Percentiles rank a stretch among this genome's conserved stretches.
These are phyloP conservation scores for Dictyophora rubrovolvata DNA, from an alignment of 768 basidiomycete genomes.

Conservation along the genomic window DNA sequence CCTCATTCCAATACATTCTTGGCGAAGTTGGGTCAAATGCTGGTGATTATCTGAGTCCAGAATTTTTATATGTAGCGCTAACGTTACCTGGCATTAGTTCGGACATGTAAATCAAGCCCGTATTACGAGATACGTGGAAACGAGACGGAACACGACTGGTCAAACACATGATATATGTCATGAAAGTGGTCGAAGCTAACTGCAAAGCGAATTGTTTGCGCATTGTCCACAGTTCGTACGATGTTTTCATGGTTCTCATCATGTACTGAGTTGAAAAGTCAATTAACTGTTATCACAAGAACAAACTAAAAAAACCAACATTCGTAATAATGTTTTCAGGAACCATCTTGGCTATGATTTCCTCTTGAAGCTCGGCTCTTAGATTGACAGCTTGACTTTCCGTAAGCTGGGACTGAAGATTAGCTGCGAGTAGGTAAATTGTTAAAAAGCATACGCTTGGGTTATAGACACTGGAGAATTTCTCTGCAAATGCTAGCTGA, in stretches of 20 bases:
- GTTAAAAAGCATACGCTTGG: not conserved
- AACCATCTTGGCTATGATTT: conserved; percentile 76
- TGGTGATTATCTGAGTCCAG: conserved; percentile 7
- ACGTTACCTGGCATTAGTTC: conserved; percentile 75
- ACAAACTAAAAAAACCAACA: conserved; percentile 30
- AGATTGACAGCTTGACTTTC: conserved; percentile 44
- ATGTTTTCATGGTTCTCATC: conserved; percentile 70
- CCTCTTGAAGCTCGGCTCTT: conserved; percentile 82
- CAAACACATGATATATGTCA: conserved; percentile 81
- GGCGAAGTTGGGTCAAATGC: conserved; percentile 34
- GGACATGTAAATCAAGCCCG: conserved; percentile 86
- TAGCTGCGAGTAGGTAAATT: not conserved
- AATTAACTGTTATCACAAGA: not conserved
- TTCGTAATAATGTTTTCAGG: conserved; percentile 80
- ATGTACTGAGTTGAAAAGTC: conserved; percentile 62
- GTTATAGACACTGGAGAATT: conserved; percentile 49
- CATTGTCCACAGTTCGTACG: conserved; percentile 90
- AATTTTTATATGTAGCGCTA: not conserved
- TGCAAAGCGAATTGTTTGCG: conserved; percentile 94
- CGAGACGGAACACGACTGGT: conserved; percentile 75
- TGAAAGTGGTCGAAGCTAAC: conserved; percentile 79
- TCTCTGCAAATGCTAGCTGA: conserved; percentile 75
- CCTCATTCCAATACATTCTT: conserved; percentile 68
- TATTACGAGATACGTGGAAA: conserved; percentile 82
- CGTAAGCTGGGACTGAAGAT: not conserved